Evolutionary conservation across 108 stramenopile genomes (phyloP).

Genomic region (Nannochloropsis oceanica): DNA sequence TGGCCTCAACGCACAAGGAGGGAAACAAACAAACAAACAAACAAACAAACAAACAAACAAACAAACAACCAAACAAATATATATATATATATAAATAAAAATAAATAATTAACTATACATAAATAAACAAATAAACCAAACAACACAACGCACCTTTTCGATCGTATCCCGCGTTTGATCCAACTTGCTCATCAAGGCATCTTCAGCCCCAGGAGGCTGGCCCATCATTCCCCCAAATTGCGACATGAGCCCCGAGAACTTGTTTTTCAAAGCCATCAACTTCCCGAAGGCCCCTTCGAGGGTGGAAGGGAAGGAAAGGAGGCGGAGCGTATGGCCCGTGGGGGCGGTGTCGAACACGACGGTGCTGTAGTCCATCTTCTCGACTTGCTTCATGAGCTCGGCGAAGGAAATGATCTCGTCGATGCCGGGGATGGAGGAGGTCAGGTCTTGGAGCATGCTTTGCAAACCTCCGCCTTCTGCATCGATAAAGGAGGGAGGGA

Average conservation of each 20-base stretch:
- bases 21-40: too few relatives aligned
- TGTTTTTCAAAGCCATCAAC: constrained; percentile 88
- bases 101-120: too few relatives aligned
- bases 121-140: too few relatives aligned
- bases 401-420: constrained; percentile 97
- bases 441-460: constrained; percentile 77
- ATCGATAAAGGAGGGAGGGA: constrained; percentile 35
- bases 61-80: too few relatives aligned
- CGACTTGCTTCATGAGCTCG: constrained; percentile 78
- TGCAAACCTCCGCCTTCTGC: constrained; percentile 46
- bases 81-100: too few relatives aligned
- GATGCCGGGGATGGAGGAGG: constrained; percentile 91
- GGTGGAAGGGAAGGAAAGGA: constrained; percentile 86
- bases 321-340: constrained; percentile 95
- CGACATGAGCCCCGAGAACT: constrained; percentile 78
- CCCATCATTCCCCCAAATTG: constrained; percentile 84
- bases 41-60: too few relatives aligned
- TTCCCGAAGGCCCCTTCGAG: constrained; percentile 90
- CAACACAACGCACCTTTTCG: constrained; percentile 1
- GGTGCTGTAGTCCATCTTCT: constrained; percentile 81
- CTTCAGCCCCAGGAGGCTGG: not conserved
- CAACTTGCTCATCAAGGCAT: constrained; percentile 55
- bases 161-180: constrained; percentile 53
- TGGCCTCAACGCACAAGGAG: too few relatives aligned
- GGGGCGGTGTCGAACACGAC: constrained; percentile 98